Evolutionary conservation across 2,329 filamentous ascomycete species (phyloP).

Genomic region (Pseudodiploospora longispora): DNA sequence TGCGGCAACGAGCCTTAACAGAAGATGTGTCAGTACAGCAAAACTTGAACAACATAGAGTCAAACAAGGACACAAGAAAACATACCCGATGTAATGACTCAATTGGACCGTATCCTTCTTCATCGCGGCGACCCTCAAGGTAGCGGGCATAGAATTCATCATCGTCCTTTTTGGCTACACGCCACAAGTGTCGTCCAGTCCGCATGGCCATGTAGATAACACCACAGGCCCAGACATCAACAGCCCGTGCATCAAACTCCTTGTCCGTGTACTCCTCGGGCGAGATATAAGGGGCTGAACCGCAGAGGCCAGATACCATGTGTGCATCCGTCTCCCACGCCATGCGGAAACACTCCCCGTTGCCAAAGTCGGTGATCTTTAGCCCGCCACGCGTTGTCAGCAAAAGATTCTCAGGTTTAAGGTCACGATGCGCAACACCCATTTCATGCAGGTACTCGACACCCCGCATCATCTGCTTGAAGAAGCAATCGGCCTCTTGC

Average conservation of each 20-base stretch:
- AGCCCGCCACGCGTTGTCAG: constrained; percentile 86
- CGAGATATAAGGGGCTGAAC: constrained; percentile 93
- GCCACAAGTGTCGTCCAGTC: constrained; percentile 91
- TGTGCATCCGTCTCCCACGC: constrained; percentile 98
- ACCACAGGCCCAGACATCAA: constrained; percentile 96
- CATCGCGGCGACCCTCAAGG: constrained; percentile 83
- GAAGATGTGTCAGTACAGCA: background rate
- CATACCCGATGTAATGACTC: constrained; percentile 91
- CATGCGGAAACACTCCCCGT: constrained; percentile 99
- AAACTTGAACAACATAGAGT: background rate
- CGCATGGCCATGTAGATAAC: constrained; percentile 99
- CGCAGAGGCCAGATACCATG: constrained; percentile 95
- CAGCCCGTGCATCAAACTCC: constrained; percentile 95
- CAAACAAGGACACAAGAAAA: constrained; percentile 12
- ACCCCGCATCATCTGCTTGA: constrained; percentile 98
- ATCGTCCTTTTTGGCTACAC: constrained; percentile 91
- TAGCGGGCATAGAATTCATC: constrained; percentile 97
- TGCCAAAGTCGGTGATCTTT: constrained; percentile 98
- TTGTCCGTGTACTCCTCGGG: constrained; percentile 93
- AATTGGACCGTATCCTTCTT: constrained; percentile 93
- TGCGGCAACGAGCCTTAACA: constrained; percentile 80
- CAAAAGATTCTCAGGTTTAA: constrained; percentile 94
- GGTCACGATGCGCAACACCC: constrained; percentile 92
- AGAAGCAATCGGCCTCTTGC: constrained; percentile 91
- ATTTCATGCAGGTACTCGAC: constrained; percentile 99